Evolutionary conservation across 441 rosid species (phyloP).

Genomic region (Breynia disticha): DNA sequence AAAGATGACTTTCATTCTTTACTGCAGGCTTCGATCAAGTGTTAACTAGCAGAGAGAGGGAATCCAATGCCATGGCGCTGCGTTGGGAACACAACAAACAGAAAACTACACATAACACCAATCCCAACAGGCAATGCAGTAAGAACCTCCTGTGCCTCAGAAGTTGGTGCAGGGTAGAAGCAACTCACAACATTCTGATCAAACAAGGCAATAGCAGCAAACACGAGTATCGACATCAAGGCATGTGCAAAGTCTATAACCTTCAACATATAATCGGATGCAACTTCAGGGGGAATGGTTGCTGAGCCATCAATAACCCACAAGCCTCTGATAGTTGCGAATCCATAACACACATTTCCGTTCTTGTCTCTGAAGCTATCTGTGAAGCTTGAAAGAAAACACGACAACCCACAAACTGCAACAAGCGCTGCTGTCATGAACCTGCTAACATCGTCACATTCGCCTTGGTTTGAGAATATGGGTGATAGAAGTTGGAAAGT

Average conservation of each 20-base stretch:
- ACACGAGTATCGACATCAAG: slow-evolving; percentile 56
- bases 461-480: slow-evolving; percentile 54
- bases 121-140: slow-evolving; percentile 59
- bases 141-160: slow-evolving; percentile 45
- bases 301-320: slow-evolving; percentile 74
- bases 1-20: no score
- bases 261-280: slow-evolving; percentile 32
- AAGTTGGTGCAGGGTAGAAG: slow-evolving; percentile 62
- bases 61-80: slow-evolving; percentile 89
- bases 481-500: slow-evolving; percentile 74
- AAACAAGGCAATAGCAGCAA: slow-evolving; percentile 55
- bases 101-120: slow-evolving; percentile 60
- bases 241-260: slow-evolving; percentile 68
- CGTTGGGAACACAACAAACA: slow-evolving; percentile 72
- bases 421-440: slow-evolving; percentile 49
- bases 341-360: slow-evolving; percentile 55
- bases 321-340: slow-evolving; percentile 53
- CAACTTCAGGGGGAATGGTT: slow-evolving; percentile 39
- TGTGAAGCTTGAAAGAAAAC: slow-evolving; percentile 58
- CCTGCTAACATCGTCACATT: slow-evolving; percentile 42
- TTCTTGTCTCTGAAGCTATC: slow-evolving; percentile 60
- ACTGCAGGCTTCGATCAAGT: background rate
- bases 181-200: slow-evolving; percentile 63
- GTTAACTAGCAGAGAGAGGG: slow-evolving; percentile 38
- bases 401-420: slow-evolving; percentile 56